A percentile compares a stretch with the other conserved stretches of the same genome.
Evolutionary conservation across 257 asterid genomes (phyloP).

Genomic region (Coffea canephora): DNA sequence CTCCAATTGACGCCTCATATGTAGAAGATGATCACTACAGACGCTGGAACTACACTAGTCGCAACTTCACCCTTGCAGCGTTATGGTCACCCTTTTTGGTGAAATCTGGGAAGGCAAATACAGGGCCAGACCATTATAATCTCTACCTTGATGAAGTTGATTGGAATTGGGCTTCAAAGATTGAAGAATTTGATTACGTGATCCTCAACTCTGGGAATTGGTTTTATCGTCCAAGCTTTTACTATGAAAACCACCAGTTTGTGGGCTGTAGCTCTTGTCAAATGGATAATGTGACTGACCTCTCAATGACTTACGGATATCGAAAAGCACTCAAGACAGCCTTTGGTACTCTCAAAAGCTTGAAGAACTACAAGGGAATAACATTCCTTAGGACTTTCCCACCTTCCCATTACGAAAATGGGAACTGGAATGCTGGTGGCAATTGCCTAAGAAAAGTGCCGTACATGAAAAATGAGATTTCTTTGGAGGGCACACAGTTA

Average conservation of each 20-base stretch:
- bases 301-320: conserved; percentile 31
- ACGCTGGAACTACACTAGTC: conserved; percentile 43
- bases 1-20: conserved; percentile 39
- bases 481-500: conserved; percentile 15
- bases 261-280: conserved; percentile 40
- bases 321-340: conserved; percentile 38
- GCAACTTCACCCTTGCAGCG: conserved; percentile 46
- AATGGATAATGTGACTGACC: conserved; percentile 21
- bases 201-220: conserved; percentile 38
- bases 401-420: conserved; percentile 42
- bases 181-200: conserved; percentile 35
- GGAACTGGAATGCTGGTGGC: conserved; percentile 35
- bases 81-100: conserved; percentile 51
- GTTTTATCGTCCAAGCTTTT: conserved; percentile 31
- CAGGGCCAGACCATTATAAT: conserved; percentile 31
- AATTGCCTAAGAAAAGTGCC: conserved; percentile 33
- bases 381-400: conserved; percentile 31
- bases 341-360: conserved; percentile 28
- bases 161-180: conserved; percentile 32
- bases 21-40: conserved; percentile 38
- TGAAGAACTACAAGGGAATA: conserved; percentile 26
- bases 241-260: conserved; percentile 30
- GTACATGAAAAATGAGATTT: conserved; percentile 21
- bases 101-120: conserved; percentile 10
- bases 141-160: conserved; percentile 40